These are phyloP conservation scores for Leccinum subspadiceum DNA, from an alignment of 1,284 basidiomycete species.

Conservation along the genomic window DNA sequence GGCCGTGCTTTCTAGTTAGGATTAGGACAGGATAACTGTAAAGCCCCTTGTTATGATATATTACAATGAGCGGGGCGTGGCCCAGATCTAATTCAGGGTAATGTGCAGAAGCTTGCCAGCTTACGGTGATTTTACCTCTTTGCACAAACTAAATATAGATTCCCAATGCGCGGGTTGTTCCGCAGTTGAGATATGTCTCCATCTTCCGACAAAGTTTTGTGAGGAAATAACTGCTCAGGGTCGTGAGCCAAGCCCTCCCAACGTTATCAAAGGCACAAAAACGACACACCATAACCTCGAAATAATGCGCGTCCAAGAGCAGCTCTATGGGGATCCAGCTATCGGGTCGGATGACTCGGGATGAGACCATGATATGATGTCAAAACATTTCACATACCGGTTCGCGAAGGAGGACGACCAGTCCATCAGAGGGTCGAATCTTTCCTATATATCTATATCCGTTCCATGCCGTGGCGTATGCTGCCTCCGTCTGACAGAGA, in stretches of 20 bases:
- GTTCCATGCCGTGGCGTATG: constrained; percentile 49
- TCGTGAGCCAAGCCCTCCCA: constrained; percentile 8
- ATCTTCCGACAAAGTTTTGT: constrained; percentile 50
- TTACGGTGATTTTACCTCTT: constrained; percentile 24
- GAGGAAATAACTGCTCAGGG: constrained; percentile 41
- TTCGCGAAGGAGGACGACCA: constrained; percentile 39
- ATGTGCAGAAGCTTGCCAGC: constrained; percentile 3
- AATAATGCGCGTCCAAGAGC: constrained; percentile 41
- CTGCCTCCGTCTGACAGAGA: constrained; percentile 42
- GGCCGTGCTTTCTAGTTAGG: background rate
- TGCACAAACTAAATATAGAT: constrained; percentile 49
- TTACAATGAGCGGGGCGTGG: background rate
- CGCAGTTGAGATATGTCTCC: constrained; percentile 35
- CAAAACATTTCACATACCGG: constrained; percentile 36
- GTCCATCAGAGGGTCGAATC: constrained; percentile 34
- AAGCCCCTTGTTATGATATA: background rate
- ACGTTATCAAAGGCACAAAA: background rate
- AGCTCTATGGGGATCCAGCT: constrained; percentile 30
- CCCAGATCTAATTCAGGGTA: background rate
- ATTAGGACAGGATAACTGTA: background rate
- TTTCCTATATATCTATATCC: constrained; percentile 35
- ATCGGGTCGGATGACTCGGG: background rate
- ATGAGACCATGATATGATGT: background rate
- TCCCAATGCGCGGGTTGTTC: constrained; percentile 44
- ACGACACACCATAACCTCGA: constrained; percentile 44